Conservation (phyloP, 768 basidiomycete genomes). For the Saitozyma podzolica region DNA sequence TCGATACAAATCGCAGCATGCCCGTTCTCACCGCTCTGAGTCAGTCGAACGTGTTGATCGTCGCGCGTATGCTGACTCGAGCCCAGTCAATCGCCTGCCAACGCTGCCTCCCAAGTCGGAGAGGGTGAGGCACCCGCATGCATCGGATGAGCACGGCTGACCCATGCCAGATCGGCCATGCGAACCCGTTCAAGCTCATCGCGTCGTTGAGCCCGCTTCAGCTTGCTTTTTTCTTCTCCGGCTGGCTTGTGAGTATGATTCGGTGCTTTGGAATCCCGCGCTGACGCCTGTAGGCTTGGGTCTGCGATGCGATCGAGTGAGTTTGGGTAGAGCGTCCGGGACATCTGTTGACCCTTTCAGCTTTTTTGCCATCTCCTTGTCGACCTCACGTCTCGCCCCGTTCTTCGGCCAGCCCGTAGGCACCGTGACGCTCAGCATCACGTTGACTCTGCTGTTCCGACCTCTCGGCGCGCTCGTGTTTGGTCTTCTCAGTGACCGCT, state of each 20-base stretch:
- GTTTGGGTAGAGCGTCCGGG: background rate
- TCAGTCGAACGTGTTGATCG: too few relatives aligned
- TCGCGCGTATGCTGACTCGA: too few relatives aligned
- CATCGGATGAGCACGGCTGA: too few relatives aligned
- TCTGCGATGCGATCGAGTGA: slow-evolving; percentile 22
- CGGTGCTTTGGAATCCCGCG: background rate
- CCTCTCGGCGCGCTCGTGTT: slow-evolving; percentile 66
- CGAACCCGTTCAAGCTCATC: slow-evolving; percentile 17
- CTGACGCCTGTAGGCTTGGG: slow-evolving; percentile 14
- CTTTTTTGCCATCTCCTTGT: slow-evolving; percentile 22
- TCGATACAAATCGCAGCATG: too few relatives aligned
- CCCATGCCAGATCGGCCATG: too few relatives aligned
- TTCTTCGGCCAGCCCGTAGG: slow-evolving; percentile 14
- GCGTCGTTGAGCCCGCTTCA: slow-evolving; percentile 11
- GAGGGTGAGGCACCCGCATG: background rate
- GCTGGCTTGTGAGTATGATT: slow-evolving; percentile 8
- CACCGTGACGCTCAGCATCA: slow-evolving; percentile 58
- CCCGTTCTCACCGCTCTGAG: too few relatives aligned
- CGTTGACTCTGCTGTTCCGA: slow-evolving; percentile 82
- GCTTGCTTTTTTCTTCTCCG: slow-evolving; percentile 16
- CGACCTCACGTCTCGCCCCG: slow-evolving; percentile 11
- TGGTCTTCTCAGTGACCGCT: slow-evolving; percentile 67
- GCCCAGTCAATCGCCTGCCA: slow-evolving; percentile 1
- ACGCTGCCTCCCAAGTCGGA: slow-evolving; percentile 6
- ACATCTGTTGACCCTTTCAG: background rate